Evolutionary conservation across 192 early-diverging fungal species (phyloP), one percentile per base, ranked within the genome.

Genomic region (Mortierella claussenii): DNA sequence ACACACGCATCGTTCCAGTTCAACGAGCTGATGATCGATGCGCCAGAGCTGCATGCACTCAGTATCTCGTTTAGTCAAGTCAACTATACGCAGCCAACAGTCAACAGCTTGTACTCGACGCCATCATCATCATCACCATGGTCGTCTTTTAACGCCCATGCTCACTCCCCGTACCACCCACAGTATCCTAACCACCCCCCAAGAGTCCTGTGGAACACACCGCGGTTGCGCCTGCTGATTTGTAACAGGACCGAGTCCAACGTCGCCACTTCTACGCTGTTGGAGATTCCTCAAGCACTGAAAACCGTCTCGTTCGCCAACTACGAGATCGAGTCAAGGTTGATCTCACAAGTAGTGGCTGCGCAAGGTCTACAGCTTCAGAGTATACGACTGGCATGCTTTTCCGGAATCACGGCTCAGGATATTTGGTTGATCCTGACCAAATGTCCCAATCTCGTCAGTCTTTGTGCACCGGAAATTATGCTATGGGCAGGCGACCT

Each of bases 51-150:
- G 21, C 9, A 33, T 1, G 50, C 26, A 0, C 21, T 69, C 15
- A 45, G 40, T 36, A 23, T 69, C 50, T 52, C 67, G 28, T 60
- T 69, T n/a, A 69, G 67, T 37, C 67, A 69, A 34, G 57, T 60
- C 15, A 60, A 50, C 42, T 52, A 32, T 33, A 34, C 11, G 13
- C 57, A 27, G 33, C 31, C 28, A 17, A 28, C 17, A 44, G 17
- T 40, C 6, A 20, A 5, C 20, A 4, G 18, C 4, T 40, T 34
- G 34, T 55, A 8, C 54, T n/a, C 18, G 11, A 9, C 21, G 2
- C 1, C 27, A 26, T 43, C 13, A 46, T 33, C 44, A n/a, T 13
- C 44, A 7, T 27, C n/a, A 27, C 12, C 30, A 12, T 6, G 3
- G 28, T 9, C 4, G 4, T 56, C 32, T 20, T 47, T 23, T 48